A percentile compares a stretch with the other conserved stretches of the same genome.
Conservation (phyloP, 2,329 filamentous ascomycete genomes). For the Ambrosiella beaveri region DNA sequence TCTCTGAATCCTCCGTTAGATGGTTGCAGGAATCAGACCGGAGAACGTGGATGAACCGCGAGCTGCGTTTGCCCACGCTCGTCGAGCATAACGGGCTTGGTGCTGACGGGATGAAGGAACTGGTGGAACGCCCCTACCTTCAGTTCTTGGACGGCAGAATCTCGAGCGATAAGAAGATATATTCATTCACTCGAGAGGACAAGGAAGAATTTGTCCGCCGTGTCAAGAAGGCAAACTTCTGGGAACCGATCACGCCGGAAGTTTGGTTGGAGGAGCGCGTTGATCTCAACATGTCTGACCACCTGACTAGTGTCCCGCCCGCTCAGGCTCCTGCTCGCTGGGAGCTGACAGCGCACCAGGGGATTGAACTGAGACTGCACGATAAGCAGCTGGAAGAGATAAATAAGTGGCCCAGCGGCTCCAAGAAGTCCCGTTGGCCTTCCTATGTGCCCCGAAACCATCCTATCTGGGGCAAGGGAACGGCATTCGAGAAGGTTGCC, state of each 20-base stretch:
- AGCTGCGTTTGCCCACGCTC: slow-evolving; percentile 3
- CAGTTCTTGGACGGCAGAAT: slow-evolving; percentile 5
- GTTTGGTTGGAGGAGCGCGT: background rate
- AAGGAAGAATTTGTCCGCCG: background rate
- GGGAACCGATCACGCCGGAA: background rate
- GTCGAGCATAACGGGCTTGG: background rate
- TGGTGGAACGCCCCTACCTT: background rate
- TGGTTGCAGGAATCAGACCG: slow-evolving; percentile 1
- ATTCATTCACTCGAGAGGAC: background rate
- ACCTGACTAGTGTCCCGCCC: background rate
- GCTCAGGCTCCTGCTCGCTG: background rate
- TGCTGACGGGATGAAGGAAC: background rate
- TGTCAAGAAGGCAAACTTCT: slow-evolving; percentile 6
- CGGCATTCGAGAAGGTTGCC: slow-evolving; percentile 4
- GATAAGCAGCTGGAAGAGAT: background rate
- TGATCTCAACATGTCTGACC: background rate
- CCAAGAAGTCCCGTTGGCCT: slow-evolving; percentile 5
- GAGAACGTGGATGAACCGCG: background rate
- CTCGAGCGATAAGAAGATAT: background rate
- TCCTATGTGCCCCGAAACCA: slow-evolving; percentile 3
- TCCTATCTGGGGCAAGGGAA: slow-evolving; percentile 9
- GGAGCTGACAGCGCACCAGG: background rate
- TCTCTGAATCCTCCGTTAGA: background rate
- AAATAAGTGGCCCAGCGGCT: slow-evolving; percentile 1
- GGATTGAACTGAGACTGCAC: background rate